Evolutionary conservation across 257 asterid species (phyloP).

Genomic region (Forsythia viridissima): DNA sequence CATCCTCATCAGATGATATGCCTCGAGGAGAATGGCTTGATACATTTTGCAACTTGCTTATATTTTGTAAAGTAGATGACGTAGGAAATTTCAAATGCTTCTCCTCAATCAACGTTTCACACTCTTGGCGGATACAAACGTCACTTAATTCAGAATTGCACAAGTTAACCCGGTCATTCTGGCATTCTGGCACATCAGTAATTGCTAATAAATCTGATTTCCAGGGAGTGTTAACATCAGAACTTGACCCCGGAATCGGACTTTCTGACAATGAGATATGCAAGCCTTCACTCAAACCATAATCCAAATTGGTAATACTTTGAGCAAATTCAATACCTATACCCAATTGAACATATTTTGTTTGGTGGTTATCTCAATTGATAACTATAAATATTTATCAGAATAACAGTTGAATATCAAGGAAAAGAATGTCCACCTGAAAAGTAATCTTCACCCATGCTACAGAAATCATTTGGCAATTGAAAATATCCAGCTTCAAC

Average conservation of each 20-base stretch:
- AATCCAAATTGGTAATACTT: constrained; percentile 60
- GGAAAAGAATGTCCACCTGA: constrained; percentile 49
- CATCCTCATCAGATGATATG: constrained; percentile 48
- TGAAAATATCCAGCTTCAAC: constrained; percentile 56
- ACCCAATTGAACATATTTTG: constrained; percentile 10
- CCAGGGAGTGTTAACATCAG: constrained; percentile 45
- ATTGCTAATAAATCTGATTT: constrained; percentile 51
- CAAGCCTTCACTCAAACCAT: constrained; percentile 59
- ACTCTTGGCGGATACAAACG: constrained; percentile 36
- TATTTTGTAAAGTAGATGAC: constrained; percentile 45
- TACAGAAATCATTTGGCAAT: constrained; percentile 58
- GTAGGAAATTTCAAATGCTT: constrained; percentile 45
- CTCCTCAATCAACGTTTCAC: constrained; percentile 39
- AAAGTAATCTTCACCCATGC: constrained; percentile 79
- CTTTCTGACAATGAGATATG: constrained; percentile 52
- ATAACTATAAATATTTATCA: background rate
- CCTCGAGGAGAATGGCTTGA: constrained; percentile 53
- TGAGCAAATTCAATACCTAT: constrained; percentile 78
- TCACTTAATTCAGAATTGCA: constrained; percentile 39
- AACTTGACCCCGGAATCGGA: constrained; percentile 39
- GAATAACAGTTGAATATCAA: constrained; percentile 1
- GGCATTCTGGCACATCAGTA: constrained; percentile 45
- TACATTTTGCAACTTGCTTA: constrained; percentile 56
- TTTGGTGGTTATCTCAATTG: background rate
- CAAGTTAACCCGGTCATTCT: constrained; percentile 33